These are phyloP conservation scores for Erodium maritimum DNA, from an alignment of 345 rosid species.

Conservation along the genomic window DNA sequence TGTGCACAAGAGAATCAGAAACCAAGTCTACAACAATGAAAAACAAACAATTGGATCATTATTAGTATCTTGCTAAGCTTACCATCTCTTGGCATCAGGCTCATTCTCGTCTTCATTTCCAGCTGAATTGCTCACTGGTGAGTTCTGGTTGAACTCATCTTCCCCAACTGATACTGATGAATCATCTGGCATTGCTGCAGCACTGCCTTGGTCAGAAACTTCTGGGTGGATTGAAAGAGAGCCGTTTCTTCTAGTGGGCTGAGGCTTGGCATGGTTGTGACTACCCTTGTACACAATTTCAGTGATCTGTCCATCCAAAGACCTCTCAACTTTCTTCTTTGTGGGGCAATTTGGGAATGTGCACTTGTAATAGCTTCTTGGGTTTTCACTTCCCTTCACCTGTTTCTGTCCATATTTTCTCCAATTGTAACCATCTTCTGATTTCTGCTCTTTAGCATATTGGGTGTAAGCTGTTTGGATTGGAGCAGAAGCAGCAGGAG, in stretches of 20 bases:
- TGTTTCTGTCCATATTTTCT: constrained; percentile 98
- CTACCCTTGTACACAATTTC: constrained; percentile 90
- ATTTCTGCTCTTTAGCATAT: constrained; percentile 12
- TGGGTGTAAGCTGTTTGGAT: neutral
- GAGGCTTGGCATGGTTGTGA: constrained; percentile 91
- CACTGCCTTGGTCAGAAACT: too few relatives aligned
- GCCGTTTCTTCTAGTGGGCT: constrained; percentile 50
- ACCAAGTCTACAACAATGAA: constrained; percentile 1
- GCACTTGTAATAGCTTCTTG: constrained; percentile 93
- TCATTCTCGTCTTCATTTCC: constrained; percentile 49
- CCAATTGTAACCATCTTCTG: constrained; percentile 95
- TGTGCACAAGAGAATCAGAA: neutral
- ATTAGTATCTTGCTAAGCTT: constrained; percentile 4
- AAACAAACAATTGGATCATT: neutral
- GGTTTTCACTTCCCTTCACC: constrained; percentile 93
- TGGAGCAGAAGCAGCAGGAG: constrained; percentile 1
- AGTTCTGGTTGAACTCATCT: constrained; percentile 63
- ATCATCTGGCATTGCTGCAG: constrained; percentile 34
- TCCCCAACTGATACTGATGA: constrained; percentile 64
- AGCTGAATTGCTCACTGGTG: constrained; percentile 39
- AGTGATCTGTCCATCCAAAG: constrained; percentile 78
- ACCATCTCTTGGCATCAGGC: constrained; percentile 75
- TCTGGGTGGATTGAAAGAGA: constrained; percentile 33
- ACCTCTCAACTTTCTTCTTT: constrained; percentile 84
- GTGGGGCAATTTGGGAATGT: constrained; percentile 73